Conservation (phyloP, 768 basidiomycete species). For the Cubamyces lactineus region DNA sequence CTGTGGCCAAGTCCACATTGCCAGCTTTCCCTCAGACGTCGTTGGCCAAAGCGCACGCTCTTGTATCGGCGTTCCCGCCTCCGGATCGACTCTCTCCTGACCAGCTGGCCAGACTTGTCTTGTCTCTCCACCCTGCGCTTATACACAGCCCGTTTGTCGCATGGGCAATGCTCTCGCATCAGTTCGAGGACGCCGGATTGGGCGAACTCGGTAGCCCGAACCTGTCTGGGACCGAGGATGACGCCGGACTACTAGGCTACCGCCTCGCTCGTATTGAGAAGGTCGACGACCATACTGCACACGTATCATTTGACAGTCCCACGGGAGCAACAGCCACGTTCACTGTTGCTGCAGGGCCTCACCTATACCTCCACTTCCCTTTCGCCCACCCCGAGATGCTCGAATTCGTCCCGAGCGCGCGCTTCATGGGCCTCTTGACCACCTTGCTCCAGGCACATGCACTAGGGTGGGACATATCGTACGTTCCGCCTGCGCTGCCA, state of each 20-base stretch:
- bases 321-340: conserved; percentile 37
- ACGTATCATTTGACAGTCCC: conserved; percentile 46
- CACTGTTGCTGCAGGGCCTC: conserved; percentile 54
- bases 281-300: conserved; percentile 43
- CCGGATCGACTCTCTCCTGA: conserved; percentile 43
- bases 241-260: conserved; percentile 58
- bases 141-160: conserved; percentile 59
- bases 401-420: conserved; percentile 46
- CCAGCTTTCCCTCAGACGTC: conserved; percentile 71
- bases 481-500: conserved; percentile 58
- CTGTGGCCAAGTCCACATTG: conserved; percentile 54
- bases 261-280: conserved; percentile 45
- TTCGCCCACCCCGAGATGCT: conserved; percentile 38
- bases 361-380: conserved; percentile 45
- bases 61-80: conserved; percentile 54
- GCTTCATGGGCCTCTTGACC: conserved; percentile 62
- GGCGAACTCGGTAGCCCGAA: conserved; percentile 55
- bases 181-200: conserved; percentile 56
- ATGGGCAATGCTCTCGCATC: conserved; percentile 63
- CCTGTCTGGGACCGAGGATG: conserved; percentile 39
- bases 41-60: conserved; percentile 49
- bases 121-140: conserved; percentile 63
- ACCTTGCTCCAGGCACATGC: conserved; percentile 65
- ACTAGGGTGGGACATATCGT: conserved; percentile 66
- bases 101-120: conserved; percentile 56